phyloP scores from a whole-genome alignment of 495 filamentous ascomycete genomes.

The Trichocladium uniseriatum region DNA sequence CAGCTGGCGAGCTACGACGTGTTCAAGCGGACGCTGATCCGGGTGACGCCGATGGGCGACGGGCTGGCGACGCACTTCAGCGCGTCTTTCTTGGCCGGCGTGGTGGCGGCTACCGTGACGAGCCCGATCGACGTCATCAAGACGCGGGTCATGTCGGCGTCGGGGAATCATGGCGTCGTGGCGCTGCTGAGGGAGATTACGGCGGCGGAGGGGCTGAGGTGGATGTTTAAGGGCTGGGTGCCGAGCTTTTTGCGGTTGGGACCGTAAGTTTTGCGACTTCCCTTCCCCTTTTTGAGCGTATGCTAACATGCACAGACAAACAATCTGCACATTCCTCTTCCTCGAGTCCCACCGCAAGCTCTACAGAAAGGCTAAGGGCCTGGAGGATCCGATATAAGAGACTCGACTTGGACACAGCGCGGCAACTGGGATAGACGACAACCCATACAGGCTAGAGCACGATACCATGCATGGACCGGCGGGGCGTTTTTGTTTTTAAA shows the following conservation, averaged over 20 bases:
- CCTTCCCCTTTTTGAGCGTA: neutral
- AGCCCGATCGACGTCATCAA: slow-evolving; percentile 96
- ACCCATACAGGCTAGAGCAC: neutral
- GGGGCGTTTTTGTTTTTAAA: neutral
- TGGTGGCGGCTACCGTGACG: slow-evolving; percentile 91
- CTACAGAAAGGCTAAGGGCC: slow-evolving; percentile 44
- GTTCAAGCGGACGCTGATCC: slow-evolving; percentile 73
- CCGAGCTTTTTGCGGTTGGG: slow-evolving; percentile 90
- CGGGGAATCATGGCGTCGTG: slow-evolving; percentile 46
- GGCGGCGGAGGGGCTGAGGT: slow-evolving; percentile 66
- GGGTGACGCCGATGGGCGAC: slow-evolving; percentile 60
- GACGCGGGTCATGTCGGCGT: slow-evolving; percentile 82
- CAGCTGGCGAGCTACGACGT: slow-evolving; percentile 88
- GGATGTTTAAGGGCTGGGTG: slow-evolving; percentile 98
- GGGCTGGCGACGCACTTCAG: slow-evolving; percentile 76
- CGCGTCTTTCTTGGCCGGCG: slow-evolving; percentile 76
- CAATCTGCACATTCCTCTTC: slow-evolving; percentile 90
- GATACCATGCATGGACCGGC: neutral
- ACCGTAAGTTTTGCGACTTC: slow-evolving; percentile 35
- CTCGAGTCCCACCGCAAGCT: slow-evolving; percentile 81
- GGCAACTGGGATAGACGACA: neutral
- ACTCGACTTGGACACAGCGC: neutral
- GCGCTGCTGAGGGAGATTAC: slow-evolving; percentile 58
- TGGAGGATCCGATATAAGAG: slow-evolving; percentile 21
- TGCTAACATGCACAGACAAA: slow-evolving; percentile 48